Base-by-base conservation (phyloP, 2,329 filamentous ascomycete genomes). In the Leptographium galeiforme region DNA sequence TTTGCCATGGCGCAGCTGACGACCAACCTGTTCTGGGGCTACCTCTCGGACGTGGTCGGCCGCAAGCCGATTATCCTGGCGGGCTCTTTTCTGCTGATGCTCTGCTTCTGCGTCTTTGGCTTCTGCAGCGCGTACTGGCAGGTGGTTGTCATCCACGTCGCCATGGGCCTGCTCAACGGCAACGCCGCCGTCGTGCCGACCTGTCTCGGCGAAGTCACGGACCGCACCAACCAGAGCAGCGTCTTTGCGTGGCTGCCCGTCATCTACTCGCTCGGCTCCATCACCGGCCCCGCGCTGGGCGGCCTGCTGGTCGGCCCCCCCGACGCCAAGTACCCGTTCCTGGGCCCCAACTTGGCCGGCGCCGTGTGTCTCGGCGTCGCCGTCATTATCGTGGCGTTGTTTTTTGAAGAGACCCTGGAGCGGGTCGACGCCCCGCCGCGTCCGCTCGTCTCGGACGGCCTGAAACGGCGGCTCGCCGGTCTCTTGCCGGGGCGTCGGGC, bases 171-270 rank as follows among this genome's bases (percentile, higher is more conserved):
- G 52, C 80, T 95, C 51, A 98, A 97, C 66, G 93, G 93, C 51
- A 98, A 98, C 62, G 89, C 93, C 34, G 91, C 89, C 6, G 84
- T 96, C 13, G 89, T 98, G 14, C 91, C 89, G 8, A 96, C 93
- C 0, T 95, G 91, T 49, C 68, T 98, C 49, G 93, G 93, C 43
- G 93, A 98, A 67, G 85, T 98, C 51, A 98, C 93, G 2, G 90
- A 97, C 64, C 82, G 89, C 53, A 93, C 85, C 58, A 98, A 98
- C 66, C 93, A 98, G 73, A 93, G 88, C 63, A 79, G 79, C 52
- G 93, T 89, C 0, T 98, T 98, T 62, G 93, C 87, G 2, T 98
- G 95, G 71, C 73, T 98, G 44, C 93, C 93, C 0, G 85, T 97
- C 41, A 84, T 97, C n/a, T 98, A 98, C 67, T 91, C 91, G 5